Base-by-base conservation (phyloP, 2,329 filamentous ascomycete genomes). In the Botrytis hyacinthi region DNA sequence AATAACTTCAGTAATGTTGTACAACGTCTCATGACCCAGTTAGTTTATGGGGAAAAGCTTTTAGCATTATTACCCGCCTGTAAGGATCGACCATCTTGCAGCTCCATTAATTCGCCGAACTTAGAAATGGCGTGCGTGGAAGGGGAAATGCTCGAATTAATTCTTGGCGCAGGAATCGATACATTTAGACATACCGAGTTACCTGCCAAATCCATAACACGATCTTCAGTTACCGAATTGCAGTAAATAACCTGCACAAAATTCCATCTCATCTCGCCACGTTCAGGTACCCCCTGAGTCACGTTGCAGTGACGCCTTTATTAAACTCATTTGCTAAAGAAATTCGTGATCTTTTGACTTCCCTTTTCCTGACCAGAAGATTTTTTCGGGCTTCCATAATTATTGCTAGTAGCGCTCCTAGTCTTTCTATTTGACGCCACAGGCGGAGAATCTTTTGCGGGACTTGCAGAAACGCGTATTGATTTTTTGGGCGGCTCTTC, bases 281-380 rank as follows among this genome's bases (percentile, higher is more conserved):
- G 29, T 44, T 37, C 37, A 71, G 8, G 35, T 51, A n/a, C 16
- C 57, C 42, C 37, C 29, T 32, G 26, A 61, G n/a, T 14, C 22
- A 10, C 9, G 16, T 57, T 72, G 44, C 6, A 57, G 16, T 16
- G 14, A 29, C 40, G 46, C n/a, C 5, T 46, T 9, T 12, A 16
- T 42, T 61, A n/a, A 59, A n/a, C 35, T 72, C 66, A 79, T 46
- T 80, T 80, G 4, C 72, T 71, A 74, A 89, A 89, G 79, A 89
- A 89, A 78, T 82, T 86, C 51, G 87, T 89, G 74, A 89, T 89
- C 79, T 86, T 81, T 75, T 79, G 78, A 73, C 77, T 79, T 10
- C 78, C 78, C 54, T 79, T 80, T 26, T 74, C 76, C 70, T 79
- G 79, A 1, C 57, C 70, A 22, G 66, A 54, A 35, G 73, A 40